Percentiles rank a stretch among this genome's conserved stretches.
Evolutionary conservation across 495 filamentous ascomycete genomes (phyloP).

Genomic region (Cenococcum geophilum): DNA sequence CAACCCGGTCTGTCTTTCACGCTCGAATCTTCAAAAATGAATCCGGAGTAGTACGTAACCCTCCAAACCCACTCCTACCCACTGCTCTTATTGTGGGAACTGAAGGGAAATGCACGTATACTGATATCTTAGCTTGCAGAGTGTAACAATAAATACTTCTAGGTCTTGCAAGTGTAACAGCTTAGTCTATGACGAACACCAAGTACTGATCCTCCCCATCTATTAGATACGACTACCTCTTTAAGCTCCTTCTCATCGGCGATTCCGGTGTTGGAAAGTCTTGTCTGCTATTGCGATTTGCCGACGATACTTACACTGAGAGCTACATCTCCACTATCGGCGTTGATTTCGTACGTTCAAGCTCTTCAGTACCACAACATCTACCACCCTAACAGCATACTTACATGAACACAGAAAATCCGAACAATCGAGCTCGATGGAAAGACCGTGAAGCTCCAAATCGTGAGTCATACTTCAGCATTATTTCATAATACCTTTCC

Average conservation of each 20-base stretch:
- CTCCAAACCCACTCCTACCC: constrained; percentile 10
- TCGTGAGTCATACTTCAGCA: constrained; percentile 56
- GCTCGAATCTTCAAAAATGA: constrained; percentile 25
- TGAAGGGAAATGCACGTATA: background rate
- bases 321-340: constrained; percentile 99
- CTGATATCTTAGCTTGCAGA: constrained; percentile 19
- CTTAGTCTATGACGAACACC: background rate
- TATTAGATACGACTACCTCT: constrained; percentile 97
- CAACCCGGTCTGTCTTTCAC: background rate
- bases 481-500: background rate
- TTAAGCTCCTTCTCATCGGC: constrained; percentile 99
- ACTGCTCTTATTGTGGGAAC: constrained; percentile 4
- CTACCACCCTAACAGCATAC: background rate
- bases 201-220: constrained; percentile 3
- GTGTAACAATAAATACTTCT: background rate
- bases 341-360: constrained; percentile 83
- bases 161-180: background rate
- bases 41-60: constrained; percentile 37
- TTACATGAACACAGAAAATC: constrained; percentile 70
- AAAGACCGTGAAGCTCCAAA: constrained; percentile 99
- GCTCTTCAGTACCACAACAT: background rate
- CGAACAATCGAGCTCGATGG: constrained; percentile 97
- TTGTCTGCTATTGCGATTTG: constrained; percentile 92
- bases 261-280: constrained; percentile 99
- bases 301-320: constrained; percentile 99